These are phyloP conservation scores for Lactarius sanguifluus DNA, from an alignment of 768 basidiomycete genomes.

Conservation along the genomic window DNA sequence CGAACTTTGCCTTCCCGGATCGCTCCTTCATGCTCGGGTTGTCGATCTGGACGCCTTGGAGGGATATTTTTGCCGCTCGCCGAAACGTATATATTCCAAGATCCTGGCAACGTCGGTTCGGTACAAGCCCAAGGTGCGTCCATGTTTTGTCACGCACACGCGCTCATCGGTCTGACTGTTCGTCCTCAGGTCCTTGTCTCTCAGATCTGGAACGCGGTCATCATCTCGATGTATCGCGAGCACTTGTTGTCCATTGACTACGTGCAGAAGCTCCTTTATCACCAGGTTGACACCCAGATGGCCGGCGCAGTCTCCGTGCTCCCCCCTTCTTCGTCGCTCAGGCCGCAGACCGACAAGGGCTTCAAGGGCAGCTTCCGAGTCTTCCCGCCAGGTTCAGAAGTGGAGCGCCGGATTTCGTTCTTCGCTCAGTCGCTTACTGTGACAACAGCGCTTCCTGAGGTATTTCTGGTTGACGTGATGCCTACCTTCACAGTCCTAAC, in stretches of 20 bases:
- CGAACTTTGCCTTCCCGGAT: too few relatives aligned
- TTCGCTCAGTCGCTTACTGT: slow-evolving; percentile 97
- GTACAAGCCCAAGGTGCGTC: slow-evolving; percentile 95
- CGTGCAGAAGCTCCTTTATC: slow-evolving; percentile 96
- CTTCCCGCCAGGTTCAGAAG: slow-evolving; percentile 94
- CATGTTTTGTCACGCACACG: background rate
- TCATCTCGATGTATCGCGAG: slow-evolving; percentile 99
- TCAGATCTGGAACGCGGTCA: slow-evolving; percentile 99
- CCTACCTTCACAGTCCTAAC: too few relatives aligned
- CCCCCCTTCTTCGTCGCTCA: slow-evolving; percentile 99
- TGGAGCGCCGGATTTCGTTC: slow-evolving; percentile 97
- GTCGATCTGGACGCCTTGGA: slow-evolving; percentile 99
- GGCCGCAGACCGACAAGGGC: slow-evolving; percentile 80
- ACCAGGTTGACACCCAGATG: slow-evolving; percentile 89
- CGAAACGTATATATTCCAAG: slow-evolving; percentile 97
- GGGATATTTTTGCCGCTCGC: slow-evolving; percentile 92
- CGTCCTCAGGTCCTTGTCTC: slow-evolving; percentile 82
- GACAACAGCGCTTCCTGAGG: too few relatives aligned
- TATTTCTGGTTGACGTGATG: too few relatives aligned
- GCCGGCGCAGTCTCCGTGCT: slow-evolving; percentile 87
- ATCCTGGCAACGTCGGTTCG: slow-evolving; percentile 89
- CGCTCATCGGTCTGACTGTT: background rate
- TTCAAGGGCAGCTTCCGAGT: slow-evolving; percentile 69
- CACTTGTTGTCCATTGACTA: slow-evolving; percentile 97
- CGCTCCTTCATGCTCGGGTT: slow-evolving; percentile 89